Conservation (phyloP, 75 land plant genomes). For the Larix kaempferi region DNA sequence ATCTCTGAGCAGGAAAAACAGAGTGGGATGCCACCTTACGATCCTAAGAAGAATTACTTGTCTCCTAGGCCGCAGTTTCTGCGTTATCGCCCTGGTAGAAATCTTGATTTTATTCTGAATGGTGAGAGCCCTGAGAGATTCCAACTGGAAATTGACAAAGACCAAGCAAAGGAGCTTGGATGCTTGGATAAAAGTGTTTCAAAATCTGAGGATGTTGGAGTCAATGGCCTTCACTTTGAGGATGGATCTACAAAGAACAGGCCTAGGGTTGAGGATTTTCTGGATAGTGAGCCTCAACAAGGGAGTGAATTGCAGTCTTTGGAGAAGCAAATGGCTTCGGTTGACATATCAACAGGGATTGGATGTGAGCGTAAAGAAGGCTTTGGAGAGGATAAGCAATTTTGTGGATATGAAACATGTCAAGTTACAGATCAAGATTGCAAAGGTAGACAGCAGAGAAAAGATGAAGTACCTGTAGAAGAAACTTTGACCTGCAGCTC, state of each 20-base stretch:
- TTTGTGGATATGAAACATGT: background rate
- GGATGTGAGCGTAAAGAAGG: background rate
- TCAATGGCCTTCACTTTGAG: too few species aligned
- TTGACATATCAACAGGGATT: background rate
- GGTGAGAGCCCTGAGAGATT: slow-evolving; percentile 1
- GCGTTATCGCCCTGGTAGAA: slow-evolving; percentile 44
- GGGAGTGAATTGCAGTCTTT: background rate
- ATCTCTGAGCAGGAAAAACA: too few species aligned
- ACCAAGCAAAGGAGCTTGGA: background rate
- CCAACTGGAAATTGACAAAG: background rate
- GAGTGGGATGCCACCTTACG: slow-evolving; percentile 34
- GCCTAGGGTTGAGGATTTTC: too few species aligned
- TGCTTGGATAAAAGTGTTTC: too few species aligned
- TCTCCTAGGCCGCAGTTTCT: slow-evolving; percentile 61
- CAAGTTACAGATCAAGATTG: background rate
- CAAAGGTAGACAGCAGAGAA: background rate
- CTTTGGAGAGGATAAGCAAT: background rate
- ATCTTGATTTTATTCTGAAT: slow-evolving; percentile 13
- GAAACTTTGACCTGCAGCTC: background rate
- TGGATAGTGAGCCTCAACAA: background rate
- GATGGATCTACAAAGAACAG: too few species aligned
- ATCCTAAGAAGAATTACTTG: slow-evolving; percentile 43
- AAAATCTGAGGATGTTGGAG: too few species aligned
- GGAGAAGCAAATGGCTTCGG: background rate
- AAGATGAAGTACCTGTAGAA: background rate